Evolutionary conservation across 345 rosid species (phyloP), one percentile per base, ranked within the genome.

Genomic region (Ailanthus altissimus): DNA sequence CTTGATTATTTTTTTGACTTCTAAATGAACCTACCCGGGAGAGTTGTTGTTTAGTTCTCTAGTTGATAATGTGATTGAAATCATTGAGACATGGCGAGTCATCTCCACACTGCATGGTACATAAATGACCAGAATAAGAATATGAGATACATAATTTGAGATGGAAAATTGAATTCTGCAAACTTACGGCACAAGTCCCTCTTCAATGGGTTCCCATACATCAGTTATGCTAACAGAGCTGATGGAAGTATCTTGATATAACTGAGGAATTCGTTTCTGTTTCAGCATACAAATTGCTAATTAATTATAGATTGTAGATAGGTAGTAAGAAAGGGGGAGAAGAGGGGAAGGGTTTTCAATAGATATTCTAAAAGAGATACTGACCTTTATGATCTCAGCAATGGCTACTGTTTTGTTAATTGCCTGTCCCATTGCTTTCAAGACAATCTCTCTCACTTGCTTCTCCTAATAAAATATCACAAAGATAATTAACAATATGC

Each of bases 401-500:
- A 94, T 84, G 2, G 94, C 86, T 26, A 94, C 98, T 3, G 97
- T 92, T 79, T 94, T 94, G 89, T 91, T 92, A 75, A 94, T 94
- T 25, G 98, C 98, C 56, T 89, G 97, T 26, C 98, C 98, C 98
- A 94, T 94, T 72, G 98, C 97, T 83, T 92, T 94, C 86, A 94
- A 82, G 80, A 92, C 93, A 83, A 92, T 86, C 63, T 92, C 94
- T 70, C 81, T 85, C 68, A 64, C 89, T 80, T 74, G 81, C 82
- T 88, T 92, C 79, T 94, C 97, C 98, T 92, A 49, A 59, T 53
- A 77, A 16, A 67, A 68, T 47, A 45, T 64, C 21, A 64, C 46
- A 56, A 70, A 25, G 67, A 32, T 60, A 76, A 9, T n/a, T 56
- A 53, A 70, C 32, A 26, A 42, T 74, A 23, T 61, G 75, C 9